These are phyloP conservation scores for Melastoma candidum DNA, from an alignment of 441 rosid species.

Conservation along the genomic window DNA sequence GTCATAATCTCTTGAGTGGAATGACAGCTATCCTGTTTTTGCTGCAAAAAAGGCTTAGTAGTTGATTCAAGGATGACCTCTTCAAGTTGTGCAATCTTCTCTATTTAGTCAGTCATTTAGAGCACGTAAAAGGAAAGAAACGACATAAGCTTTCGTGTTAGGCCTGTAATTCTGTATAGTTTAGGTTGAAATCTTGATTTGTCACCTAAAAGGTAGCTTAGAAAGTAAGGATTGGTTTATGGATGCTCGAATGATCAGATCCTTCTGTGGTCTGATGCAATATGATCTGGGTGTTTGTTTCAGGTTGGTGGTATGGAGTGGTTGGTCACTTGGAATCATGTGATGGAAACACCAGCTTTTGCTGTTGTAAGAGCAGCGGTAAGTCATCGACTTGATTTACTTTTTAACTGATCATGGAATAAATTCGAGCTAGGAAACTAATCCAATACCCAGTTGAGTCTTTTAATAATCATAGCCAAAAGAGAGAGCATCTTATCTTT, in stretches of 20 bases:
- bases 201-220: too few species aligned
- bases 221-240: neutral
- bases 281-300: constrained; percentile 11
- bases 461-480: too few species aligned
- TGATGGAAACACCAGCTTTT: constrained; percentile 55
- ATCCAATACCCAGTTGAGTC: too few species aligned
- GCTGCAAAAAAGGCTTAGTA: neutral
- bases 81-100: neutral
- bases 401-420: neutral
- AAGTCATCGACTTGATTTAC: constrained; percentile 16
- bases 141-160: too few species aligned
- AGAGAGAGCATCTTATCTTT: too few species aligned
- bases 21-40: constrained; percentile 1
- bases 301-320: constrained; percentile 98
- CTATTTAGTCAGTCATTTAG: too few species aligned
- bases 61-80: constrained; percentile 2
- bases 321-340: constrained; percentile 88
- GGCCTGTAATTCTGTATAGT: too few species aligned
- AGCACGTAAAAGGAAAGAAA: too few species aligned
- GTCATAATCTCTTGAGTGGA: neutral
- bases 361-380: constrained; percentile 62
- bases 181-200: too few species aligned
- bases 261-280: neutral
- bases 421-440: neutral
- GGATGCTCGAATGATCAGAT: neutral